Evolutionary conservation across 495 filamentous ascomycete species (phyloP).

Genomic region (Pseudevernia furfuracea): DNA sequence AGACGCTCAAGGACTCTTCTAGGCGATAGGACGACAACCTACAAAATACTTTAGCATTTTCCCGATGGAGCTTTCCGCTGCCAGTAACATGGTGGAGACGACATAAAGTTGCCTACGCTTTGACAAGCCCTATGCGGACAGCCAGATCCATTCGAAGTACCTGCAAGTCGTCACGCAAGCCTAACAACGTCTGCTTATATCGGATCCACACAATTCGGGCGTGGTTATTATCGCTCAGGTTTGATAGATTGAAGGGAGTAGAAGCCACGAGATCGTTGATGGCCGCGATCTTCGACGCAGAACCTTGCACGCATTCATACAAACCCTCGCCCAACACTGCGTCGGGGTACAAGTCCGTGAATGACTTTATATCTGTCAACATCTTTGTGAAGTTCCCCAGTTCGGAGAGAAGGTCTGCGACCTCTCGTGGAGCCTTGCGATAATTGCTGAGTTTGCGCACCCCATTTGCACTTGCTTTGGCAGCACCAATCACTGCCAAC

Average conservation of each 20-base stretch:
- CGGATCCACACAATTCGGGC: background rate
- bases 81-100: background rate
- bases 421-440: too few species aligned
- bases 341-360: background rate
- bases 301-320: background rate
- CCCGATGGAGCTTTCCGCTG: background rate
- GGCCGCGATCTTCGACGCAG: background rate
- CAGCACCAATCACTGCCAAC: constrained; percentile 9
- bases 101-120: constrained; percentile 4
- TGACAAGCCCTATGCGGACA: constrained; percentile 8
- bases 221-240: constrained; percentile 14
- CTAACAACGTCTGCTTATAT: constrained; percentile 9
- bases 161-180: constrained; percentile 5
- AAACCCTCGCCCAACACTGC: constrained; percentile 1
- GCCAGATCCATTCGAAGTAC: constrained; percentile 8
- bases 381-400: constrained; percentile 7
- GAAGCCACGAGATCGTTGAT: constrained; percentile 12
- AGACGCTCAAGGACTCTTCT: constrained; percentile 7
- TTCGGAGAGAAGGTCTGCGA: constrained; percentile 3
- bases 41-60: constrained; percentile 1
- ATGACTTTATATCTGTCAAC: constrained; percentile 12
- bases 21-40: constrained; percentile 7
- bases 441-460: too few species aligned
- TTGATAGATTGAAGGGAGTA: background rate
- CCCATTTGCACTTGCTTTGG: constrained; percentile 7